Conservation (phyloP, 2,329 filamentous ascomycete genomes). For the Arthrobotrys sinensis region DNA sequence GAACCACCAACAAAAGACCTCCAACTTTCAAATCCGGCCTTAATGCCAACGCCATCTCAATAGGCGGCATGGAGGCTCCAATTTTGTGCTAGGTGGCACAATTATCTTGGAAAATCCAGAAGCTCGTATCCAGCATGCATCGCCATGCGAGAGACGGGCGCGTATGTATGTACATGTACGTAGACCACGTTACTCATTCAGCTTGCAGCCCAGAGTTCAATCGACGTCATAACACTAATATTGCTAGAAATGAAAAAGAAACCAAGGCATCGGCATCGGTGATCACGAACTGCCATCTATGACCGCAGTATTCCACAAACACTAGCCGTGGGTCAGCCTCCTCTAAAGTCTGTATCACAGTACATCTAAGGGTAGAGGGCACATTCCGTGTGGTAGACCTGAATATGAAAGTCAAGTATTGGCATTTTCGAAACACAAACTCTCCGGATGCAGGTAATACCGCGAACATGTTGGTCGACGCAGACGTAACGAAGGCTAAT, state of each 20-base stretch:
- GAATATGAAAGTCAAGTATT: too few relatives aligned
- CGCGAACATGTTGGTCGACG: too few relatives aligned
- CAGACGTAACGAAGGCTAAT: too few relatives aligned
- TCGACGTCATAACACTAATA: background rate
- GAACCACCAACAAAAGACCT: too few relatives aligned
- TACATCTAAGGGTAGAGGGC: too few relatives aligned
- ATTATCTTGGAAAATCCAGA: background rate
- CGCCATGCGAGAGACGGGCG: constrained; percentile 5
- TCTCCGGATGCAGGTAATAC: too few relatives aligned
- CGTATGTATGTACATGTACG: background rate
- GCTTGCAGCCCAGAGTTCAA: constrained; percentile 1
- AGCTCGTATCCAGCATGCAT: constrained; percentile 9
- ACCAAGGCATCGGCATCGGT: background rate
- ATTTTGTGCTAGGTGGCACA: background rate
- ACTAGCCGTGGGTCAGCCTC: background rate
- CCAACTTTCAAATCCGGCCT: too few relatives aligned
- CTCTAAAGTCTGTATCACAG: background rate
- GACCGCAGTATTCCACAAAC: background rate
- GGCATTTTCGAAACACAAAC: too few relatives aligned
- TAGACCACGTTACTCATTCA: constrained; percentile 6
- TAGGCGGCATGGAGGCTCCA: background rate
- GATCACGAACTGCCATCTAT: background rate
- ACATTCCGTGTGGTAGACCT: too few relatives aligned
- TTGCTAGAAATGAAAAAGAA: background rate
- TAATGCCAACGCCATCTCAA: too few relatives aligned